These are phyloP conservation scores for Vinca minor DNA, from an alignment of 257 asterid species.

Conservation along the genomic window DNA sequence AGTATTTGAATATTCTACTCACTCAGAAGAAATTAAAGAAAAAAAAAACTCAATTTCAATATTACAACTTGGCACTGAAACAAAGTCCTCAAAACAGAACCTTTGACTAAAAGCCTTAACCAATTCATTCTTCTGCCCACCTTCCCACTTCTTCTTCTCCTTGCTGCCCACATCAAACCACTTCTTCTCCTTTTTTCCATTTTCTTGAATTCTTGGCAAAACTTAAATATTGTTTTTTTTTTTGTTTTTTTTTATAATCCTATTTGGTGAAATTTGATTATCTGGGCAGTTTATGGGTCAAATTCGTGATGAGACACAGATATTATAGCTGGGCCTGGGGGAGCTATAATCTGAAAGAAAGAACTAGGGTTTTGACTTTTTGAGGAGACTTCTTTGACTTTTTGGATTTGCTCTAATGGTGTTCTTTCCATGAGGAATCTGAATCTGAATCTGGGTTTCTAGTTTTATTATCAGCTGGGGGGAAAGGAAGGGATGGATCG, in stretches of 20 bases:
- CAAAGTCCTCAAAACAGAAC: constrained; percentile 15
- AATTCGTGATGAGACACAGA: too few relatives aligned
- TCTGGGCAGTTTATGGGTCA: constrained; percentile 3
- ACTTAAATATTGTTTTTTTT: not conserved
- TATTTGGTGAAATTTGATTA: not conserved
- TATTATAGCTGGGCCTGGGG: too few relatives aligned
- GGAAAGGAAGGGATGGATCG: constrained; percentile 75
- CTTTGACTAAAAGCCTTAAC: constrained; percentile 25
- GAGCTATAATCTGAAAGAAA: too few relatives aligned
- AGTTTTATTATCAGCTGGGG: constrained; percentile 13
- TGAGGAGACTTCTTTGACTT: too few relatives aligned
- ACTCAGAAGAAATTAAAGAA: not conserved
- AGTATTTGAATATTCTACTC: not conserved
- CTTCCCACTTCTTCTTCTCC: not conserved
- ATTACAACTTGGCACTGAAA: constrained; percentile 11
- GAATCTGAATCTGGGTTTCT: constrained; percentile 20
- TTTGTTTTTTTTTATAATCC: not conserved
- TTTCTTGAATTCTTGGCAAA: constrained; percentile 4
- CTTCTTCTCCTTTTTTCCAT: not conserved
- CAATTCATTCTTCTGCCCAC: not conserved
- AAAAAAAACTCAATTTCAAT: not conserved
- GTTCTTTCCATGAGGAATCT: constrained; percentile 5
- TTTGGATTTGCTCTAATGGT: not conserved
- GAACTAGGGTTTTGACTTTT: too few relatives aligned
- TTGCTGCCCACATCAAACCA: not conserved